Conservation (phyloP, 202 grass and related monocot genomes). For the Bolboschoenoplectus hybrid region DNA sequence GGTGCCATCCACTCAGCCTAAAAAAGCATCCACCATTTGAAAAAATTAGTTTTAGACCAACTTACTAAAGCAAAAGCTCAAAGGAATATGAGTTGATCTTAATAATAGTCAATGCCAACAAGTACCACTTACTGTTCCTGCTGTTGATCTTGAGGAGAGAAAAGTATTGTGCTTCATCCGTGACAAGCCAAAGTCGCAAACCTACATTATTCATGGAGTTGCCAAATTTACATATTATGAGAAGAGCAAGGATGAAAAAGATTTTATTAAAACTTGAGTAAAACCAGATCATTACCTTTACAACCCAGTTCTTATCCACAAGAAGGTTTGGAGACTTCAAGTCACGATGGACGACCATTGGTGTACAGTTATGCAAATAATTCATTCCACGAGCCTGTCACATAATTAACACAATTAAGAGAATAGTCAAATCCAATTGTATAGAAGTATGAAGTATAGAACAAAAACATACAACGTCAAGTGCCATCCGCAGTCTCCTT, state of each 20-base stretch:
- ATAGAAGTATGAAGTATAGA: constrained; percentile 21
- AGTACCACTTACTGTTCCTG: constrained; percentile 86
- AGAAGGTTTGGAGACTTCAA: constrained; percentile 97
- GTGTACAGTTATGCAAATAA: constrained; percentile 97
- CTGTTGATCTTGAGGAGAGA: constrained; percentile 96
- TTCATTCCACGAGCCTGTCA: constrained; percentile 95
- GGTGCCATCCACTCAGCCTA: constrained; percentile 99
- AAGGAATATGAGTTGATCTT: constrained; percentile 6
- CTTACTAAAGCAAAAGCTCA: constrained; percentile 44
- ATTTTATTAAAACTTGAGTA: constrained; percentile 31
- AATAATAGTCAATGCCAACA: constrained; percentile 8
- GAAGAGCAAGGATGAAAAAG: constrained; percentile 33
- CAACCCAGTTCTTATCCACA: constrained; percentile 99
- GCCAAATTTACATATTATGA: constrained; percentile 35
- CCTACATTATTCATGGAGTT: constrained; percentile 54
- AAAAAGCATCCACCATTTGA: constrained; percentile 36
- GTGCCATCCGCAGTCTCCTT: constrained; percentile 90
- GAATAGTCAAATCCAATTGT: constrained; percentile 36
- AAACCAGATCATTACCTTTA: constrained; percentile 71
- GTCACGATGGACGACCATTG: constrained; percentile 93
- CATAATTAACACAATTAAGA: constrained; percentile 45
- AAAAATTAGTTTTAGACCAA: constrained; percentile 25
- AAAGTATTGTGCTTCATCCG: constrained; percentile 95
- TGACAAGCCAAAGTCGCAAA: constrained; percentile 99
- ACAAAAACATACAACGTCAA: constrained; percentile 80